Percentiles rank a stretch among this genome's conserved stretches.
Conservation (phyloP, 169 alveolate species). For the Eimeria brunetti region DNA sequence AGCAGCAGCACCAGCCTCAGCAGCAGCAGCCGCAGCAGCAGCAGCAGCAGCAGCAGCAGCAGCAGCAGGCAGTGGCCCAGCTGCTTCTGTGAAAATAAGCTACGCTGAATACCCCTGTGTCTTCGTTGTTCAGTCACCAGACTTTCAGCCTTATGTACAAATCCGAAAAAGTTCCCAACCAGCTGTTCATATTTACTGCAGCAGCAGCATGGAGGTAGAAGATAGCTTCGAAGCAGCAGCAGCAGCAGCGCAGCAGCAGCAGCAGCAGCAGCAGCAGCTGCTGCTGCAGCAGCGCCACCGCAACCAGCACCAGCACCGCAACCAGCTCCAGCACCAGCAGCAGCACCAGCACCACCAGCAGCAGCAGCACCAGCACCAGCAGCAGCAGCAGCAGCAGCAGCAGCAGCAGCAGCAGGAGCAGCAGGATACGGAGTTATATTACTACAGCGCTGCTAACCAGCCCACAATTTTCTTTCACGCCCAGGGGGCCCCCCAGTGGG, state of each 20-base stretch:
- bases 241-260: background rate
- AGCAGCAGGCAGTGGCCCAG: background rate
- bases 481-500: background rate
- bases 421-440: background rate
- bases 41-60: background rate
- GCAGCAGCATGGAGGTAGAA: background rate
- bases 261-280: background rate
- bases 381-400: background rate
- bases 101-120: constrained; percentile 43
- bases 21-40: background rate
- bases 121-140: background rate
- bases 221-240: background rate
- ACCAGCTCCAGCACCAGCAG: too few species aligned
- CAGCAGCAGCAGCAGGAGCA: background rate
- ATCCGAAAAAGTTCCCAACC: constrained; percentile 23
- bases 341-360: too few species aligned
- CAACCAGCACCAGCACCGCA: too few species aligned
- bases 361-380: constrained; percentile 6
- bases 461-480: constrained; percentile 18
- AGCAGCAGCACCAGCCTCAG: too few species aligned
- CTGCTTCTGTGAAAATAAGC: background rate
- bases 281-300: background rate
- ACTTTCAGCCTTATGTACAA: constrained; percentile 18
- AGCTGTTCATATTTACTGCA: constrained; percentile 10
- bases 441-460: background rate